Evolutionary conservation across 2,329 filamentous ascomycete species (phyloP), one percentile per base, ranked within the genome.

Genomic region (Fusarium austroafricanum): DNA sequence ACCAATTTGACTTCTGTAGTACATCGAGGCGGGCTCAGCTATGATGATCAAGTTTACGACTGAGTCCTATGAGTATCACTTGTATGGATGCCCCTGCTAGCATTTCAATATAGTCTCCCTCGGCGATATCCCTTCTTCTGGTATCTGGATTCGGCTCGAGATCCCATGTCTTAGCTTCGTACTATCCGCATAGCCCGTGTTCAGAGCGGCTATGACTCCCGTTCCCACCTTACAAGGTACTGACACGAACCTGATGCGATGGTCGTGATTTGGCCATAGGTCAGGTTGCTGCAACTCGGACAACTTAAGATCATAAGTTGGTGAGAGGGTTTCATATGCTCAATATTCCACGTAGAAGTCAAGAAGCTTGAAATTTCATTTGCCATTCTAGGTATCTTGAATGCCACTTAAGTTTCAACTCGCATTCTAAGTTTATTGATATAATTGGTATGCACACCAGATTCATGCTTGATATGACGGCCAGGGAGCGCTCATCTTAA

Each of bases 1-100:
- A 35, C 45, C 63, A 68, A 51, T 62, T 54, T 55, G 56, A 57
- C 42, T 52, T 47, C 42, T 60, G 51, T 47, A 58, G 55, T 35
- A 23, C 53, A 26, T 46, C 28, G 39, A 35, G 15, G 23, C 38
- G 52, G 18, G 10, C 39, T 14, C 28, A 23, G 29, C 49, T 26
- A 15, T 38, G 18, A 15, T n/a, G 14, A 35, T 33, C 10, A 40
- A 17, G 20, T 42, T 43, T 47, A 14, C 33, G 20, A 31, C 10
- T 23, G 9, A 18, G 14, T 38, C 14, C 37, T 43, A 42, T 31
- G 8, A 45, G 43, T 55, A n/a, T 49, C 33, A 23, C 17, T 42
- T 20, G 40, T 37, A 46, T 46, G 21, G 55, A 18, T 60, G 43
- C 33, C 38, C 55, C 44, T 58, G 57, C 29, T 23, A 14, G 21